These are phyloP conservation scores for Cryphonectria carpinicola DNA, from an alignment of 2,329 filamentous ascomycete genomes.

Conservation along the genomic window DNA sequence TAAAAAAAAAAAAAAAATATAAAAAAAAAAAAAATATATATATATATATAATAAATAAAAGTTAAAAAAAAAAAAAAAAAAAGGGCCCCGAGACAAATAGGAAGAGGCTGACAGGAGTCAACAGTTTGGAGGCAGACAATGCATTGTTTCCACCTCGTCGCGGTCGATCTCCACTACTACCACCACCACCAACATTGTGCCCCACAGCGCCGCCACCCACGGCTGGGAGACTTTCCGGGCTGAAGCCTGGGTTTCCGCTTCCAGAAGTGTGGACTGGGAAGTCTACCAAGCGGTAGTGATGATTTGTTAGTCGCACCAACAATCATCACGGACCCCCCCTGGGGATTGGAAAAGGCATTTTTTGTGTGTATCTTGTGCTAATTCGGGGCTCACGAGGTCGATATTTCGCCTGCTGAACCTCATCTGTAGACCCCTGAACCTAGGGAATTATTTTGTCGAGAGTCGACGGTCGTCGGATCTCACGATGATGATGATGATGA, in stretches of 20 bases:
- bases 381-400: not conserved
- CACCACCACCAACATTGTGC: not conserved
- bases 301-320: not conserved
- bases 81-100: not conserved
- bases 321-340: not conserved
- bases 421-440: not conserved
- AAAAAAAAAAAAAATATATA: too few relatives aligned
- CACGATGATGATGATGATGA: not conserved
- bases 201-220: not conserved
- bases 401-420: not conserved
- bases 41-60: too few relatives aligned
- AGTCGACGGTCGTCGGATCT: not conserved
- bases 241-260: not conserved
- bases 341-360: not conserved
- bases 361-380: not conserved
- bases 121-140: not conserved
- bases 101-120: not conserved
- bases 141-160: not conserved
- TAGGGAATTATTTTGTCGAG: not conserved
- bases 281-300: not conserved
- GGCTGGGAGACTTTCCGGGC: not conserved
- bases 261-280: not conserved
- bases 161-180: not conserved
- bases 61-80: too few relatives aligned
- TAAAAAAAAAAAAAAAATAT: too few relatives aligned